Evolutionary conservation across 164 flowering plant species (phyloP), one percentile per base, ranked within the genome.

Genomic region (Vitis rupestris): DNA sequence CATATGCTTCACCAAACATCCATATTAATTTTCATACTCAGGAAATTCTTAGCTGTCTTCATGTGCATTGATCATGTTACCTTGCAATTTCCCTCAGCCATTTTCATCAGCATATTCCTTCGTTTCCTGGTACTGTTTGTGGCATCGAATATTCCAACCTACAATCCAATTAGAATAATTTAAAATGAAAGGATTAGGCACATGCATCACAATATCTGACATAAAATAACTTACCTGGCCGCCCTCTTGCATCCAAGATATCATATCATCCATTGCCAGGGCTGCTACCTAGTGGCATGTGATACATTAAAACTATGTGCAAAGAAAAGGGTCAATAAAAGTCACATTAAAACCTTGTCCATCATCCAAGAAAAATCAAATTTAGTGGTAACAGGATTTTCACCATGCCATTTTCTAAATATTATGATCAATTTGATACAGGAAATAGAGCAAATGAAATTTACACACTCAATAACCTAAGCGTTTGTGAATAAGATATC

Each of bases 31-130:
- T 23, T 30, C 11, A 37, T 49, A 14, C 10, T 19, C 0, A 12
- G 55, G 27, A 27, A 69, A 66, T 59, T n/a, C 7, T 49, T 13
- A 67, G 65, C 64, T 62, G 14, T 37, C 65, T 52, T 14, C 19
- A 13, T 14, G 23, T 50, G 49, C 48, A 59, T 44, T 37, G 58
- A 50, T 65, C 23, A 53, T 8, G 30, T 52, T 79, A 93, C 99
- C 99, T 91, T 93, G 91, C 98, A 93, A 59, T 85, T 88, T 59
- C 98, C 97, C 85, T 96, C 98, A 71, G 99, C 97, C 97, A 96
- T 80, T 85, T 87, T 87, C 97, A 96, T 96, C 62, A 96, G 91
- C 99, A 96, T 93, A 81, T 93, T 93, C 85, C 99, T 85, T 69
- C 99, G 76, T 37, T 72, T 68, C 58, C 85, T 85, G 71, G 81